A percentile compares a stretch with the other conserved stretches of the same genome.
phyloP scores from a whole-genome alignment of 2,329 filamentous ascomycete genomes.

The Daldinia sp. region DNA sequence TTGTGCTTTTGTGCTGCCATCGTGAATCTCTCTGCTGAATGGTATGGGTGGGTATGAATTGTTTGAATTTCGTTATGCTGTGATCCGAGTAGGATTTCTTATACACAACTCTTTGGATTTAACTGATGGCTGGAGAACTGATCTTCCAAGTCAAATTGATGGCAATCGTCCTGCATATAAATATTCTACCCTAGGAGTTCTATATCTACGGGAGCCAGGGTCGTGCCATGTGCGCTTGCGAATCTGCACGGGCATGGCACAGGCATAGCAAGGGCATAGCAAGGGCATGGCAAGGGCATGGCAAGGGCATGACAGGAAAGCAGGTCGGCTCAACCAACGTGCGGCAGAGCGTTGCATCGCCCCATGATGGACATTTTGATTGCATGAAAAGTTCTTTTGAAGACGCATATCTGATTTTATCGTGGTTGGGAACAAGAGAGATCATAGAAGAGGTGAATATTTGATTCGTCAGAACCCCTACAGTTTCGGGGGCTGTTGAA shows the following conservation, averaged over 20 bases:
- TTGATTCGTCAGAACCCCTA: constrained; percentile 7
- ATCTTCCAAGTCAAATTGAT: not conserved
- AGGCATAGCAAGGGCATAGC: not conserved
- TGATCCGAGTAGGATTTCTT: not conserved
- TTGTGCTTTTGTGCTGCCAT: not conserved
- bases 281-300: constrained; percentile 1
- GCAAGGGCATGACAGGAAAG: not conserved
- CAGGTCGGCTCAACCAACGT: constrained; percentile 1
- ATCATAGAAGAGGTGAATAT: not conserved
- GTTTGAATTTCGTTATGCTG: constrained; percentile 2
- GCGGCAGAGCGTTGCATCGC: not conserved
- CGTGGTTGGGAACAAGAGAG: not conserved
- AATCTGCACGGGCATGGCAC: constrained; percentile 7
- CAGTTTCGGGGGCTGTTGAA: not conserved
- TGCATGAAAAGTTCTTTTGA: constrained; percentile 7
- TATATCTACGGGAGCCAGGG: constrained; percentile 6
- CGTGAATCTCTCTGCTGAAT: not conserved
- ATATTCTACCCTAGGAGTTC: constrained; percentile 1
- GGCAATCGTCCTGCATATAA: not conserved
- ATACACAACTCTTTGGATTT: not conserved
- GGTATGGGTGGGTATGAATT: not conserved
- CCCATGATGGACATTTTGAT: not conserved
- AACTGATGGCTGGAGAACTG: not conserved
- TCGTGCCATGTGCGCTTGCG: constrained; percentile 7
- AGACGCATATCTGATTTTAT: constrained; percentile 7